These are phyloP conservation scores for Boechera divaricarpa DNA, from an alignment of 345 rosid genomes.

Conservation along the genomic window DNA sequence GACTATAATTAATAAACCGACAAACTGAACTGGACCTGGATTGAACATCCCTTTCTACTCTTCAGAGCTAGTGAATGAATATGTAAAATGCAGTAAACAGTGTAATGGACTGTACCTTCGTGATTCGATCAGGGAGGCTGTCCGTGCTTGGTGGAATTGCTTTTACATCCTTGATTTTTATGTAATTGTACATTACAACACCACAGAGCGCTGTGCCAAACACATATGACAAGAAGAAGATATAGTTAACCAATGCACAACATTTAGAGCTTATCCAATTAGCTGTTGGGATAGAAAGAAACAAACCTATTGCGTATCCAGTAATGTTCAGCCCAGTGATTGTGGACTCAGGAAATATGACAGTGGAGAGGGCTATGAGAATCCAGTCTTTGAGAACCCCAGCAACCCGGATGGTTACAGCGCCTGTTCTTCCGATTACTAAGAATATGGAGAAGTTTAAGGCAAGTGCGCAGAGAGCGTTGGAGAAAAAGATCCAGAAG, in stretches of 20 bases:
- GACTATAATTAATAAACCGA: background rate
- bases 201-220: slow-evolving; percentile 80
- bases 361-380: slow-evolving; percentile 91
- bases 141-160: slow-evolving; percentile 71
- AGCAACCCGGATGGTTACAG: slow-evolving; percentile 90
- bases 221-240: slow-evolving; percentile 10
- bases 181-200: slow-evolving; percentile 93
- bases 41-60: slow-evolving; percentile 11
- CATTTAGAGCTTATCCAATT: slow-evolving; percentile 2
- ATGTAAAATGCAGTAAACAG: slow-evolving; percentile 1
- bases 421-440: slow-evolving; percentile 96
- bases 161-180: slow-evolving; percentile 76
- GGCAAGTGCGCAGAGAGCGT: slow-evolving; percentile 90
- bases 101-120: slow-evolving; percentile 60
- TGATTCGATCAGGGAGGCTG: slow-evolving; percentile 71
- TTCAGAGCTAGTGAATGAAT: slow-evolving; percentile 14
- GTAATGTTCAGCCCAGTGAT: slow-evolving; percentile 90
- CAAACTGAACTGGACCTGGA: background rate
- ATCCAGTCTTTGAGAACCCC: slow-evolving; percentile 98
- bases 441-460: slow-evolving; percentile 91
- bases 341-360: slow-evolving; percentile 89
- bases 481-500: slow-evolving; percentile 97
- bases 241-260: slow-evolving; percentile 22
- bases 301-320: slow-evolving; percentile 92
- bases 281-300: slow-evolving; percentile 1